phyloP scores from a whole-genome alignment of 2,329 filamentous ascomycete genomes.

The Graphiopsis chlorocephala region DNA sequence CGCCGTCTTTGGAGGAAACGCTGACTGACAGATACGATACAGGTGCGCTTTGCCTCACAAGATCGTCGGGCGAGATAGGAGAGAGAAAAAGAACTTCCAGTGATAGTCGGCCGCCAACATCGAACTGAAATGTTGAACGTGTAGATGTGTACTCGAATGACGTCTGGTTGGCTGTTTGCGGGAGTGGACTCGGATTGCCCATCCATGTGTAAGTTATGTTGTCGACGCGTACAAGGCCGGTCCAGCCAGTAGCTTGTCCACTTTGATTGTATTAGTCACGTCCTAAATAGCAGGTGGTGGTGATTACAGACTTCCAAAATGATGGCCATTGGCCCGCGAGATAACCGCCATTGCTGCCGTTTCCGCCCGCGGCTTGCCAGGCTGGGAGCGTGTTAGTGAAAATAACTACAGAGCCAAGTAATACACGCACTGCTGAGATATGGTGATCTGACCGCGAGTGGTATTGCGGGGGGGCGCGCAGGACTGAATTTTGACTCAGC shows the following conservation, averaged over 20 bases:
- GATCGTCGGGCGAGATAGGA: slow-evolving; percentile 64
- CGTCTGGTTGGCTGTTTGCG: slow-evolving; percentile 56
- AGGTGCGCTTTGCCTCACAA: slow-evolving; percentile 64
- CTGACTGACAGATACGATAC: slow-evolving; percentile 69
- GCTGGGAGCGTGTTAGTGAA: neutral
- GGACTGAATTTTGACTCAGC: slow-evolving; percentile 59
- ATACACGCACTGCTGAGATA: slow-evolving; percentile 61
- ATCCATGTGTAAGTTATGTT: slow-evolving; percentile 64
- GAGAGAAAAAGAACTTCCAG: slow-evolving; percentile 70
- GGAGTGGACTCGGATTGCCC: slow-evolving; percentile 52
- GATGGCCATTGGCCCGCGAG: slow-evolving; percentile 67
- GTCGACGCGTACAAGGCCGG: slow-evolving; percentile 68
- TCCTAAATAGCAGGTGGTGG: neutral
- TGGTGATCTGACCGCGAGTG: slow-evolving; percentile 70
- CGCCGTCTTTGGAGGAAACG: slow-evolving; percentile 61
- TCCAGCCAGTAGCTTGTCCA: slow-evolving; percentile 61
- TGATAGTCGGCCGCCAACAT: slow-evolving; percentile 58
- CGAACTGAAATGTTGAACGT: slow-evolving; percentile 66
- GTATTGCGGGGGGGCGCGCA: slow-evolving; percentile 64
- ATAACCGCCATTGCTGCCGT: slow-evolving; percentile 63
- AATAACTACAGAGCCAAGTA: neutral
- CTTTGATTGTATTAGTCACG: neutral
- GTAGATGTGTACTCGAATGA: slow-evolving; percentile 70
- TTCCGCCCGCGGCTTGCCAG: slow-evolving; percentile 48
- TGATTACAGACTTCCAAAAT: slow-evolving; percentile 50